These are phyloP conservation scores for Dinochytrium kinnereticum DNA, from an alignment of 371 early-diverging fungal genomes.

Conservation along the genomic window DNA sequence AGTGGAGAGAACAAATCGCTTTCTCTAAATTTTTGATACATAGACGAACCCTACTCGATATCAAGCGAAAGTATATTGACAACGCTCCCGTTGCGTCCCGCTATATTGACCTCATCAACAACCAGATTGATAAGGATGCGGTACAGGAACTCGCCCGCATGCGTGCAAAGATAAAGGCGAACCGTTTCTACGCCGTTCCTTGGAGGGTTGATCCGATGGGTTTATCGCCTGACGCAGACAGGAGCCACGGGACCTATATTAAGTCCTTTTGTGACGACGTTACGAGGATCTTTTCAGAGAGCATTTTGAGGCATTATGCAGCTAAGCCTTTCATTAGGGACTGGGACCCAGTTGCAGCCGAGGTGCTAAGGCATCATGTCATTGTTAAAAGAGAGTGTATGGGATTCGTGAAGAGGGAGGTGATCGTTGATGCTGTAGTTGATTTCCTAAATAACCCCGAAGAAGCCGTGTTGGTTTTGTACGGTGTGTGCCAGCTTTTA, in stretches of 20 bases:
- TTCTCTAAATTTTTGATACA: neutral
- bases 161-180: conserved; percentile 28
- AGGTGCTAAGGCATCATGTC: conserved; percentile 20
- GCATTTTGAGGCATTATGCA: conserved; percentile 30
- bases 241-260: conserved; percentile 27
- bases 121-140: conserved; percentile 20
- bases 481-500: conserved; percentile 24
- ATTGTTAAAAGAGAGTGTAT: conserved; percentile 15
- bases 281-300: conserved; percentile 26
- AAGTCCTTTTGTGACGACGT: conserved; percentile 32
- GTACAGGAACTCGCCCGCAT: conserved; percentile 24
- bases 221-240: conserved; percentile 21
- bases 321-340: neutral
- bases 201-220: conserved; percentile 29
- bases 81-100: conserved; percentile 13
- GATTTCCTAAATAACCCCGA: conserved; percentile 16
- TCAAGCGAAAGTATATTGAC: conserved; percentile 26
- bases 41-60: conserved; percentile 37
- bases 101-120: conserved; percentile 30
- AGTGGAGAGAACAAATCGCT: neutral
- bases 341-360: conserved; percentile 9
- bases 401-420: conserved; percentile 24
- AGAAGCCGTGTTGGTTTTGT: conserved; percentile 27
- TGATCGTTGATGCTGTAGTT: conserved; percentile 2
- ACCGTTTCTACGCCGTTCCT: conserved; percentile 38